Conservation (phyloP, 139 green algal species). For the Yamagishiella unicocca region DNA sequence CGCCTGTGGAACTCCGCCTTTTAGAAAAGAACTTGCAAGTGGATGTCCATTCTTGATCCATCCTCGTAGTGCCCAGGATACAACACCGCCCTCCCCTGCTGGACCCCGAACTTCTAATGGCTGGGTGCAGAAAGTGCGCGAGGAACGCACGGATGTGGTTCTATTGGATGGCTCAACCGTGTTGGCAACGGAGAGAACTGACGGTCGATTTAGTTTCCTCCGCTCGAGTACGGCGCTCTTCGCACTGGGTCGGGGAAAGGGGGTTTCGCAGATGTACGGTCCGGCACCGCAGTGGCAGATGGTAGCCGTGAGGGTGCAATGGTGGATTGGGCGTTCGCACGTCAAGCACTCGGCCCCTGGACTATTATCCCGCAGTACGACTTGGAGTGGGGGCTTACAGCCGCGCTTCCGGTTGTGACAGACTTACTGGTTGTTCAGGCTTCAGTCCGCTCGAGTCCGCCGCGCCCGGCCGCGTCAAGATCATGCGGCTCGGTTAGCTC, state of each 20-base stretch:
- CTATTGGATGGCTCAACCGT: slow-evolving; percentile 1
- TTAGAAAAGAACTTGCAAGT: too few relatives aligned
- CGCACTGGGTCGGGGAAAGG: neutral
- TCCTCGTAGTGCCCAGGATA: too few relatives aligned
- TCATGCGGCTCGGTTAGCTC: neutral
- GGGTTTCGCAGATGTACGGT: neutral
- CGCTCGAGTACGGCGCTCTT: neutral
- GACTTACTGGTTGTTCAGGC: neutral
- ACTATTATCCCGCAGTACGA: neutral
- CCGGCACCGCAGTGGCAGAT: neutral
- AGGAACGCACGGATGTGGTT: neutral
- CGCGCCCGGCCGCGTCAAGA: too few relatives aligned
- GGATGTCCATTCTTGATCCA: too few relatives aligned
- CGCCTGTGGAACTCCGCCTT: too few relatives aligned
- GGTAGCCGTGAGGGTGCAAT: slow-evolving; percentile 12
- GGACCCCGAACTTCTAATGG: neutral
- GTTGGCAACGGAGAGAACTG: neutral
- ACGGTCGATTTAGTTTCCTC: slow-evolving; percentile 9
- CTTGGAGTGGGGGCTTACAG: neutral
- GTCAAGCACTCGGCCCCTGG: too few relatives aligned
- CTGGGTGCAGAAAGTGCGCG: neutral
- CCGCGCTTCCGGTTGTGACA: neutral
- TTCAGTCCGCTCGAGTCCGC: too few relatives aligned
- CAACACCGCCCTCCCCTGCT: too few relatives aligned
- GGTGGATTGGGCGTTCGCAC: neutral